A percentile compares a stretch with the other conserved stretches of the same genome.
Evolutionary conservation across 2,329 filamentous ascomycete genomes (phyloP).

Genomic region (Aaosphaeria arxii): DNA sequence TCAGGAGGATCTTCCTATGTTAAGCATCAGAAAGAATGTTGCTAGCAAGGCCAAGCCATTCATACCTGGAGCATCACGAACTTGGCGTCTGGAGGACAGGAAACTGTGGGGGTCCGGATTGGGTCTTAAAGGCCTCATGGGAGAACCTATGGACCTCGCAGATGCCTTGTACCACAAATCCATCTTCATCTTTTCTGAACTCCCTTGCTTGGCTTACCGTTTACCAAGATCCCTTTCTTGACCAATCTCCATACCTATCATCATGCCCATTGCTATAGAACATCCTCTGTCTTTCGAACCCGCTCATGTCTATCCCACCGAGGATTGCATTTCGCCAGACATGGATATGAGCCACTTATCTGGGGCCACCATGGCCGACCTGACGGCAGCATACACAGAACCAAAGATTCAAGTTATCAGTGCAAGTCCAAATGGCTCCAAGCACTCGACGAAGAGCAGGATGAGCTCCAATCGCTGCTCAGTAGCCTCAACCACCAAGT

Average conservation of each 20-base stretch:
- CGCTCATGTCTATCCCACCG: constrained; percentile 6
- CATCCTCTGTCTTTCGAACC: constrained; percentile 6
- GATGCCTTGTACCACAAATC: background rate
- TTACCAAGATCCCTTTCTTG: background rate
- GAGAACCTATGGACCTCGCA: background rate
- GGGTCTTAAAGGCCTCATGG: background rate
- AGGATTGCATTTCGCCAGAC: constrained; percentile 5
- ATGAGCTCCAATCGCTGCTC: constrained; percentile 13
- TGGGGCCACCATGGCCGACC: constrained; percentile 18
- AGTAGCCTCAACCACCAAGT: constrained; percentile 21
- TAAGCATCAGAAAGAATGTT: background rate
- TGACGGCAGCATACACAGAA: constrained; percentile 4
- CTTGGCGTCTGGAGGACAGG: constrained; percentile 13
- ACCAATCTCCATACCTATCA: background rate
- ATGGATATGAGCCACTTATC: constrained; percentile 18
- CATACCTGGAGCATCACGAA: constrained; percentile 7
- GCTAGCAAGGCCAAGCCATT: constrained; percentile 3
- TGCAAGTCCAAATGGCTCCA: constrained; percentile 4
- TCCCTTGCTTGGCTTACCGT: background rate
- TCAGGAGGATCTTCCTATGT: background rate
- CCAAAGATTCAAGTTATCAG: constrained; percentile 13
- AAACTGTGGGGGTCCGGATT: background rate
- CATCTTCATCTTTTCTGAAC: background rate
- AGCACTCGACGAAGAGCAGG: constrained; percentile 2
- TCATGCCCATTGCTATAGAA: constrained; percentile 13